Percentiles rank a stretch among this genome's conserved stretches.
phyloP scores from a whole-genome alignment of 2,329 filamentous ascomycete genomes.

The Westerdykella sp. region DNA sequence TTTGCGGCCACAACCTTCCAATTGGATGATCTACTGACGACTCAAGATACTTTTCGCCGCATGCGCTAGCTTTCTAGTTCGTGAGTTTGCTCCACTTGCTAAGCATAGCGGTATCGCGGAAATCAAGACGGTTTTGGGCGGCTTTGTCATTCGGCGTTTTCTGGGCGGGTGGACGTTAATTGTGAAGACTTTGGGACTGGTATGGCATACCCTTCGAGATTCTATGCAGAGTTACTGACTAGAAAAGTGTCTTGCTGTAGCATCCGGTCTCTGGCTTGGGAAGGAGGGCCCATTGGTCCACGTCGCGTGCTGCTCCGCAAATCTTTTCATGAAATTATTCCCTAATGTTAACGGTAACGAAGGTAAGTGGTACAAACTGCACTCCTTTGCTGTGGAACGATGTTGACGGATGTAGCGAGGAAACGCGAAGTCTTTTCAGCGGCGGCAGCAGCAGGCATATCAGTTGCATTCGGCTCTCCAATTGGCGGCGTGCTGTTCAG shows the following conservation, averaged over 20 bases:
- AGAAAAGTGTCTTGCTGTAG: constrained; percentile 75
- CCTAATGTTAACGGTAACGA: constrained; percentile 77
- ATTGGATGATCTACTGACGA: constrained; percentile 16
- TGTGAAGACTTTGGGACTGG: constrained; percentile 83
- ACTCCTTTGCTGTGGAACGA: background rate
- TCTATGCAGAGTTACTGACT: constrained; percentile 22
- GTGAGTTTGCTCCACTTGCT: constrained; percentile 78
- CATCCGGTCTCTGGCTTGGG: constrained; percentile 91
- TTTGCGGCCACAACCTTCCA: constrained; percentile 6
- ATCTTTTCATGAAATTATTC: constrained; percentile 87
- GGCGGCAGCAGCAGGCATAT: constrained; percentile 85
- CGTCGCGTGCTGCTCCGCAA: constrained; percentile 93
- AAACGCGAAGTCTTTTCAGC: constrained; percentile 92
- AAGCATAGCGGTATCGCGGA: constrained; percentile 95
- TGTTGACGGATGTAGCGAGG: constrained; percentile 54
- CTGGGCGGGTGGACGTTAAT: constrained; percentile 81
- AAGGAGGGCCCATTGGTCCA: constrained; percentile 95
- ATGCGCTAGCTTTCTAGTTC: constrained; percentile 71
- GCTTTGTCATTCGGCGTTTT: constrained; percentile 85
- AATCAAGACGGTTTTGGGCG: constrained; percentile 92
- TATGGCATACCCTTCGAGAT: constrained; percentile 39
- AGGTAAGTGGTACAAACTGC: constrained; percentile 45
- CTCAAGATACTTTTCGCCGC: constrained; percentile 67
- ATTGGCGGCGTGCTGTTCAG: constrained; percentile 94
- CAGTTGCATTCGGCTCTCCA: constrained; percentile 87